These are phyloP conservation scores for Polysphondylium violaceum DNA, from an alignment of 78 protist genomes.

Conservation along the genomic window DNA sequence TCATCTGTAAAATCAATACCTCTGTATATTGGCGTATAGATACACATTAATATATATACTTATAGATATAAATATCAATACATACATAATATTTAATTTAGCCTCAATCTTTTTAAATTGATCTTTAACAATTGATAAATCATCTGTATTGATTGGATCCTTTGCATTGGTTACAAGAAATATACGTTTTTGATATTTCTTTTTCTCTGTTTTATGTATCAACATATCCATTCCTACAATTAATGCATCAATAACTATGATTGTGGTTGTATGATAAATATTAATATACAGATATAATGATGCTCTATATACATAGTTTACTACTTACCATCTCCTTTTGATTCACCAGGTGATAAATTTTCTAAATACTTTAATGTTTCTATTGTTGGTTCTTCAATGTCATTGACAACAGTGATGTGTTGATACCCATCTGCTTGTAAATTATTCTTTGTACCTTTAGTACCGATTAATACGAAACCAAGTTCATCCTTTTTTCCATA, in stretches of 20 bases:
- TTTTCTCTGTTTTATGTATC: conserved; percentile 67
- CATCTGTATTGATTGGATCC: conserved; percentile 75
- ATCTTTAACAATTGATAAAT: conserved; percentile 34
- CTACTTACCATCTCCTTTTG: conserved; percentile 60
- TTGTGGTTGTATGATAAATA: background rate
- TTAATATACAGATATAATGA: background rate
- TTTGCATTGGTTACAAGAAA: conserved; percentile 81
- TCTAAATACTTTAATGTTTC: conserved; percentile 47
- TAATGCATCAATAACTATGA: conserved; percentile 78
- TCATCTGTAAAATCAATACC: conserved; percentile 80
- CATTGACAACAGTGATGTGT: conserved; percentile 49
- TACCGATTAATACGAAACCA: conserved; percentile 72
- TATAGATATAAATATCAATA: background rate
- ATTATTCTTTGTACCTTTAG: conserved; percentile 75
- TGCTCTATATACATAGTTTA: no score
- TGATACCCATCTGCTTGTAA: conserved; percentile 80
- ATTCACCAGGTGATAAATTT: conserved; percentile 49
- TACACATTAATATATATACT: background rate
- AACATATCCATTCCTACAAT: conserved; percentile 87
- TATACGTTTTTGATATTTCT: conserved; percentile 77
- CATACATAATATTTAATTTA: conserved; percentile 80
- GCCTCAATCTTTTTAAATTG: conserved; percentile 73
- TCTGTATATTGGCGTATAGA: background rate
- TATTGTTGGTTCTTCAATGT: conserved; percentile 67
- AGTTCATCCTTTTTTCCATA: conserved; percentile 78